A percentile compares a stretch with the other conserved stretches of the same genome.
These are phyloP conservation scores for Mycena pura DNA, from an alignment of 768 basidiomycete genomes.

Conservation along the genomic window DNA sequence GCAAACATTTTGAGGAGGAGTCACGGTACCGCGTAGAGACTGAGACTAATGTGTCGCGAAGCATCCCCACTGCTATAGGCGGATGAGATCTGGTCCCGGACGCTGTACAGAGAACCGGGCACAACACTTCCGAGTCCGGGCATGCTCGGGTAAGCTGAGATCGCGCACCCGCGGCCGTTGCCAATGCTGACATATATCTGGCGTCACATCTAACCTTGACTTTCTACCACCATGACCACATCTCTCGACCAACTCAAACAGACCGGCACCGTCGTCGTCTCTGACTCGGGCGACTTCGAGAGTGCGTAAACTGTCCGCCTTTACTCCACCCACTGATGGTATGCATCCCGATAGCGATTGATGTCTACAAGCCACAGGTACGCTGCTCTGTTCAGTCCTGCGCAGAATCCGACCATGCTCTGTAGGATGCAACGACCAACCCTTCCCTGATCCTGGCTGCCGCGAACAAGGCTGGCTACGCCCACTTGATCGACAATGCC, in stretches of 20 bases:
- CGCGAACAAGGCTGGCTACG: conserved; percentile 87
- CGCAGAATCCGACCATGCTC: background rate
- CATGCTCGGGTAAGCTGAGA: conserved; percentile 9
- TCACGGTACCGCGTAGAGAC: no score
- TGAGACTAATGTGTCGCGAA: no score
- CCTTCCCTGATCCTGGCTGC: conserved; percentile 95
- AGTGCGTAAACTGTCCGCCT: conserved; percentile 50
- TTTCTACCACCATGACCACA: conserved; percentile 67
- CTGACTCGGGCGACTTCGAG: conserved; percentile 97
- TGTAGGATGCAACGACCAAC: conserved; percentile 96
- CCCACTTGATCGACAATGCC: conserved; percentile 78
- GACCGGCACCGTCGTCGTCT: conserved; percentile 95
- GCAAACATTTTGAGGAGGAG: no score
- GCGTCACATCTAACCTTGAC: background rate
- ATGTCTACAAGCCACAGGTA: conserved; percentile 92
- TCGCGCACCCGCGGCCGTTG: no score
- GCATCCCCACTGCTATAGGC: no score
- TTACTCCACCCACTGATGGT: conserved; percentile 16
- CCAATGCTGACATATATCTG: background rate
- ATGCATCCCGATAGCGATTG: conserved; percentile 72
- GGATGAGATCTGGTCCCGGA: no score
- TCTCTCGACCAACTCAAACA: conserved; percentile 87
- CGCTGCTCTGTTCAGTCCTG: background rate
- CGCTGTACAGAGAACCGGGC: background rate
- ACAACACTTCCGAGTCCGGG: background rate